phyloP scores from a whole-genome alignment of 257 asterid genomes.

The Forsythia suspensa region DNA sequence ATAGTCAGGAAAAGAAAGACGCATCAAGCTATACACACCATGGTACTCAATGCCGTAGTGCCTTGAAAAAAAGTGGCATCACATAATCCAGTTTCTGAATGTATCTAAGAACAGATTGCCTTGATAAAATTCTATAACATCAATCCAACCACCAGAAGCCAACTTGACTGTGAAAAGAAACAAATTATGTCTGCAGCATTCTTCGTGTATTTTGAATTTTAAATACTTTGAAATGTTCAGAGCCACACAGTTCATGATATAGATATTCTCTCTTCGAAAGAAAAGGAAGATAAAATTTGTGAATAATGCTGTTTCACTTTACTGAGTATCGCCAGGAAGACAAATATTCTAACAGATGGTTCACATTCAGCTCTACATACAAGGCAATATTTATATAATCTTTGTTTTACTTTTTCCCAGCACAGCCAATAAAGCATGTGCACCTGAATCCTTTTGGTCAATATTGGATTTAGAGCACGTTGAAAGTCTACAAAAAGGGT shows the following conservation, averaged over 20 bases:
- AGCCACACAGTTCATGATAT: not conserved
- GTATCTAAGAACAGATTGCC: not conserved
- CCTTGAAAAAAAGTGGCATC: not conserved
- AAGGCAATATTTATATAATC: not conserved
- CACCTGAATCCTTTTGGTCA: not conserved
- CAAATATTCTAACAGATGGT: not conserved
- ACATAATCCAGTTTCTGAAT: not conserved
- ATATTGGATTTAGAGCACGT: not conserved
- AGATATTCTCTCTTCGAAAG: not conserved
- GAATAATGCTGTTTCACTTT: not conserved
- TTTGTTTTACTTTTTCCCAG: slow-evolving; percentile 3
- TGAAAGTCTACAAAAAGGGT: not conserved
- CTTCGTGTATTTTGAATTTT: not conserved
- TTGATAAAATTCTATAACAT: not conserved
- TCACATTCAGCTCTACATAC: not conserved
- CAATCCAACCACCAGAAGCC: slow-evolving; percentile 4
- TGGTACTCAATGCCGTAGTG: not conserved
- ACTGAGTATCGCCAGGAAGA: not conserved
- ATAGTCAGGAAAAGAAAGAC: not conserved
- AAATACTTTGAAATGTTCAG: not conserved
- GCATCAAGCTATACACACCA: not conserved
- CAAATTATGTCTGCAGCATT: not conserved
- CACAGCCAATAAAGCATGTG: not conserved
- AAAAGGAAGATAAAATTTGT: not conserved
- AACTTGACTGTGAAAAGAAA: not conserved